Conservation (phyloP, 768 basidiomycete species). For the Hysterangium stoloniferum region DNA sequence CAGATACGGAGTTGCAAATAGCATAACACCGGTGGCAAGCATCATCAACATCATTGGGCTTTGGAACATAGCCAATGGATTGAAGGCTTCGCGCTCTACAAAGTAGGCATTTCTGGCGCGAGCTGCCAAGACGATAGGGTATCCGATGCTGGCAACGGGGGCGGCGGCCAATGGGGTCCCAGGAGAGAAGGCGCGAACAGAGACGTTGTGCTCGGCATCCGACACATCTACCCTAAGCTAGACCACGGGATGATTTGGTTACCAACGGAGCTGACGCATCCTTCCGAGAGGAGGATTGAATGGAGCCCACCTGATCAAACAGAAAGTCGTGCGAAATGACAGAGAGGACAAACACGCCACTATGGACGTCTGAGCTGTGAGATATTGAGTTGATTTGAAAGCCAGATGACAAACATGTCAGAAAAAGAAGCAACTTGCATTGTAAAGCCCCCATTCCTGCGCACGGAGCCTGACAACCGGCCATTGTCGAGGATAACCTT, state of each 20-base stretch:
- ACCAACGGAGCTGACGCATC: background rate
- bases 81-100: conserved; percentile 63
- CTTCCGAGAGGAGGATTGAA: background rate
- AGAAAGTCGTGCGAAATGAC: conserved; percentile 55
- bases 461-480: conserved; percentile 40
- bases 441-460: conserved; percentile 49
- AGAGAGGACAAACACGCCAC: conserved; percentile 63
- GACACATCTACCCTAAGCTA: conserved; percentile 66
- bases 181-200: conserved; percentile 55
- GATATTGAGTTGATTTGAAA: conserved; percentile 4
- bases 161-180: conserved; percentile 65
- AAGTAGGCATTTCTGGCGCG: conserved; percentile 57
- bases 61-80: conserved; percentile 64
- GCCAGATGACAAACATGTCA: background rate
- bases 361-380: conserved; percentile 55
- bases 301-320: conserved; percentile 59
- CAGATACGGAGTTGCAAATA: conserved; percentile 67
- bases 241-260: conserved; percentile 8
- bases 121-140: conserved; percentile 53
- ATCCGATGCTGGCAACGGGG: conserved; percentile 39
- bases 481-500: conserved; percentile 58
- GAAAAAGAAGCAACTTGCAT: conserved; percentile 41
- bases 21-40: conserved; percentile 55
- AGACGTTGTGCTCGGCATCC: conserved; percentile 33
- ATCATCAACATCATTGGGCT: conserved; percentile 84